Evolutionary conservation across 78 protist genomes (phyloP).

Genomic region (Isochrysis galbana): DNA sequence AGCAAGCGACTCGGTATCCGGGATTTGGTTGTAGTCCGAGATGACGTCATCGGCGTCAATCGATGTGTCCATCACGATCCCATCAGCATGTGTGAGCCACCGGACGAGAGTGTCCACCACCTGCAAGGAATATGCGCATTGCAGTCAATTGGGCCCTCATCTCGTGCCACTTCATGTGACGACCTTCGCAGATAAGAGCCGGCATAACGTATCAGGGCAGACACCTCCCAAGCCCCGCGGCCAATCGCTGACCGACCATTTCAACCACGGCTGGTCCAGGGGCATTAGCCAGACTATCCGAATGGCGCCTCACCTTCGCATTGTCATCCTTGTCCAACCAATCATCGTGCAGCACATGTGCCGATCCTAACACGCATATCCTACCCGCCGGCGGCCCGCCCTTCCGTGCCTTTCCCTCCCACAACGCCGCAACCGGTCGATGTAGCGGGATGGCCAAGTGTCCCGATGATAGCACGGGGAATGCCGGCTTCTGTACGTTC

Average conservation of each 20-base stretch:
- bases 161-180: too few relatives aligned
- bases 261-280: too few relatives aligned
- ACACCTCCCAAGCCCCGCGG: too few relatives aligned
- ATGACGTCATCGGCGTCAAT: conserved; percentile 65
- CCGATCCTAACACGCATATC: conserved; percentile 62
- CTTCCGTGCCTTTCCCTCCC: neutral
- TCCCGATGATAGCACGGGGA: conserved; percentile 75
- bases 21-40: conserved; percentile 57
- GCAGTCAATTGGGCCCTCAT: too few relatives aligned
- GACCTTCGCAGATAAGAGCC: too few relatives aligned
- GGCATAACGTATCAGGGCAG: too few relatives aligned
- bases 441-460: conserved; percentile 65
- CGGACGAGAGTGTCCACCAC: conserved; percentile 36
- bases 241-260: too few relatives aligned
- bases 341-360: conserved; percentile 46
- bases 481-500: conserved; percentile 79
- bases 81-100: conserved; percentile 36
- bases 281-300: too few relatives aligned
- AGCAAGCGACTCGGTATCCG: conserved; percentile 68
- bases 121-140: too few relatives aligned
- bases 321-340: conserved; percentile 78
- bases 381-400: conserved; percentile 8
- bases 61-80: conserved; percentile 33
- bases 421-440: neutral
- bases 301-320: too few relatives aligned